Percentiles rank a stretch among this genome's conserved stretches.
These are phyloP conservation scores for Pulchroboletus neoregius DNA, from an alignment of 1,284 basidiomycete species.

Conservation along the genomic window DNA sequence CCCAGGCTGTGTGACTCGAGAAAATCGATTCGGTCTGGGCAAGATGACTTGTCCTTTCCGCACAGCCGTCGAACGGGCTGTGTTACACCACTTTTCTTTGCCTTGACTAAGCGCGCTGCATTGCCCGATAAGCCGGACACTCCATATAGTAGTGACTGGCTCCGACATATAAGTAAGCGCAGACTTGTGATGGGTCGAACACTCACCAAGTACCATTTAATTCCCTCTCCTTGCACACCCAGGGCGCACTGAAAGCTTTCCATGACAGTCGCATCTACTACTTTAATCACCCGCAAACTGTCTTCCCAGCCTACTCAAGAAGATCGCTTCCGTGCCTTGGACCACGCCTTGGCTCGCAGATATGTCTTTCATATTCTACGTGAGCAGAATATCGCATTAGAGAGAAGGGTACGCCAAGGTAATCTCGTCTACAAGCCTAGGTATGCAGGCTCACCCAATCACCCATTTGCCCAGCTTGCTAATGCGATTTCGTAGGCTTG, in stretches of 20 bases:
- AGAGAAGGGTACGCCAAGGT: slow-evolving; percentile 27
- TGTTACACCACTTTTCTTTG: neutral
- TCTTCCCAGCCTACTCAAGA: slow-evolving; percentile 21
- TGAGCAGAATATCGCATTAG: slow-evolving; percentile 24
- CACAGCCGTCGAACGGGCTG: neutral
- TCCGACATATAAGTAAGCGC: neutral
- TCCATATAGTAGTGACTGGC: neutral
- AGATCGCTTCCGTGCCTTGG: slow-evolving; percentile 33
- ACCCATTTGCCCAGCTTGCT: slow-evolving; percentile 7
- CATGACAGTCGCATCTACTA: slow-evolving; percentile 26
- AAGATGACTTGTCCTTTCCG: no score
- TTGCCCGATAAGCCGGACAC: neutral
- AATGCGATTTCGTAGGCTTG: slow-evolving; percentile 22
- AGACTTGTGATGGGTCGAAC: neutral
- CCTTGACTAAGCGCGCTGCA: neutral
- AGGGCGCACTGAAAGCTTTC: neutral
- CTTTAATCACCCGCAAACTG: slow-evolving; percentile 27
- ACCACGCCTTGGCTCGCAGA: slow-evolving; percentile 33
- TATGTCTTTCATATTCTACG: slow-evolving; percentile 27
- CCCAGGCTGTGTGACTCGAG: no score
- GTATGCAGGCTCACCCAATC: slow-evolving; percentile 22
- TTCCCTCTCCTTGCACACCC: neutral
- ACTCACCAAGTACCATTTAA: neutral
- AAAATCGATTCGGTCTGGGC: no score
- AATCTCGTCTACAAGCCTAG: slow-evolving; percentile 34